phyloP scores from a whole-genome alignment of 345 rosid species.

The Gossypium ekmanianum region DNA sequence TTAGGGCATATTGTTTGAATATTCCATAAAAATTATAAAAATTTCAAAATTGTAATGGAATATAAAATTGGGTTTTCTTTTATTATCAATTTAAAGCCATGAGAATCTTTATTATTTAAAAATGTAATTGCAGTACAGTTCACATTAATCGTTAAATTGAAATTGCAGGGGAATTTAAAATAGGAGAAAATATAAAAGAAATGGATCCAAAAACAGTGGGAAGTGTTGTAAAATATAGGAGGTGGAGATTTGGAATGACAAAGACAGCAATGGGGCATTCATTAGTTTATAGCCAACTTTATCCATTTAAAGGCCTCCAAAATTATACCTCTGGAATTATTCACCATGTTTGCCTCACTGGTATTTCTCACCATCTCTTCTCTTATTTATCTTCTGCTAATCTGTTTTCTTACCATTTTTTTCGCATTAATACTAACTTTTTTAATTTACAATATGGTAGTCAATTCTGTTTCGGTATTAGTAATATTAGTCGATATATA shows the following conservation, averaged over 20 bases:
- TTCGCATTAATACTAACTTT: not conserved
- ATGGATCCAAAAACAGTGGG: slow-evolving; percentile 51
- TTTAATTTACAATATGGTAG: not conserved
- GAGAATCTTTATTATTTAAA: too few species aligned
- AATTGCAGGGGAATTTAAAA: slow-evolving; percentile 68
- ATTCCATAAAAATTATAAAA: too few species aligned
- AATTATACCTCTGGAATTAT: slow-evolving; percentile 93
- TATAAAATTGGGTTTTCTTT: too few species aligned
- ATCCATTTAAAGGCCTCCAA: slow-evolving; percentile 74
- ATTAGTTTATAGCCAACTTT: slow-evolving; percentile 73
- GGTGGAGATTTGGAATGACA: slow-evolving; percentile 25
- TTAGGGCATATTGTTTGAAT: too few species aligned
- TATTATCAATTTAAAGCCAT: too few species aligned
- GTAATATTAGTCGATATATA: too few species aligned
- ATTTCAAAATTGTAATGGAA: too few species aligned
- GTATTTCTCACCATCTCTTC: slow-evolving; percentile 27
- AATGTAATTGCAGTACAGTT: too few species aligned
- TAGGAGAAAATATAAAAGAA: slow-evolving; percentile 58
- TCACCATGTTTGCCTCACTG: slow-evolving; percentile 84
- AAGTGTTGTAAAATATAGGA: slow-evolving; percentile 65
- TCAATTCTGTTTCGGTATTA: too few species aligned
- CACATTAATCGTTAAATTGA: not conserved
- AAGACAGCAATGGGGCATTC: slow-evolving; percentile 54
- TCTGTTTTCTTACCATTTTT: not conserved
- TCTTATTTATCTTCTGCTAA: not conserved